phyloP scores from a whole-genome alignment of 176 grass and related monocot genomes.

The Hordeum marinum region DNA sequence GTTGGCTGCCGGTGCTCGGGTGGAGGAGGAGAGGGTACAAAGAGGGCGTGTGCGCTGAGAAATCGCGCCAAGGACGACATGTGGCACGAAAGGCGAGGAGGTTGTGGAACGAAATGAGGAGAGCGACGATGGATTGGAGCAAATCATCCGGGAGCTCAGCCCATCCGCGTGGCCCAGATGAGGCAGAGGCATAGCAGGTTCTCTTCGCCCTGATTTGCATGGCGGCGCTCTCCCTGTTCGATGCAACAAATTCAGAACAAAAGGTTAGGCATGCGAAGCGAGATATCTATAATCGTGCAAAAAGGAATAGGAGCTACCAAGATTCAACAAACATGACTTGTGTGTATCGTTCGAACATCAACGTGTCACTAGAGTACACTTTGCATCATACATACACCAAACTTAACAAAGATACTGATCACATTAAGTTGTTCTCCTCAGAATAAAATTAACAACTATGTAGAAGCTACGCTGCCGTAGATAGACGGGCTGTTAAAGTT shows the following conservation, averaged over 20 bases:
- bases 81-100: background rate
- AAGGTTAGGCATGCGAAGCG: background rate
- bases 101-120: background rate
- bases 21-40: background rate
- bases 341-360: background rate
- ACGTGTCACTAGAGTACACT: too few species aligned
- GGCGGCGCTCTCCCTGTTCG: background rate
- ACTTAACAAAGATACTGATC: background rate
- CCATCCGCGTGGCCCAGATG: background rate
- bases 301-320: background rate
- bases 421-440: background rate
- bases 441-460: background rate
- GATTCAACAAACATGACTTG: background rate
- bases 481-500: background rate
- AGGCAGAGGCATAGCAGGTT: background rate
- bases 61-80: background rate
- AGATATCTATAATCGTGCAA: too few species aligned
- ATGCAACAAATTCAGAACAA: background rate
- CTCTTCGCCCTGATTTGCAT: background rate
- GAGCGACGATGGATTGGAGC: background rate
- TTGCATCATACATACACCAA: background rate
- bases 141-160: background rate
- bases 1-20: background rate
- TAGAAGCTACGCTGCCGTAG: background rate
- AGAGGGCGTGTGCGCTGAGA: background rate